A percentile compares a stretch with the other conserved stretches of the same genome.
Evolutionary conservation across 495 filamentous ascomycete genomes (phyloP).

Genomic region (Penicillium macrosclerotiorum): DNA sequence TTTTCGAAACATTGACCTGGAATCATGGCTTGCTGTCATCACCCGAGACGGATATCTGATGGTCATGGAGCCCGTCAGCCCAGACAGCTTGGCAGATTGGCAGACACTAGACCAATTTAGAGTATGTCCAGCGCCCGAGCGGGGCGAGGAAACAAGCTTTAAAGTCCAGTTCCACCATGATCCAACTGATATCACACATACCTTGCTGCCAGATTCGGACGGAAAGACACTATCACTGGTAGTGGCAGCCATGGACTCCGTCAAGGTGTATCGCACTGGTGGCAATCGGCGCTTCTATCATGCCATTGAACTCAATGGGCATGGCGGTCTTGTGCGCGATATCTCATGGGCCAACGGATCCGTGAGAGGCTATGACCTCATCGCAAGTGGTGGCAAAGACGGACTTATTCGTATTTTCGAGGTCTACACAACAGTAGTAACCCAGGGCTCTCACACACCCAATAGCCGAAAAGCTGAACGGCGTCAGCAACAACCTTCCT

Average conservation of each 20-base stretch:
- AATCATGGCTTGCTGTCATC: slow-evolving; percentile 80
- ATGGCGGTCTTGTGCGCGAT: slow-evolving; percentile 78
- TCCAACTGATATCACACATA: slow-evolving; percentile 71
- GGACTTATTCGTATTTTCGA: slow-evolving; percentile 83
- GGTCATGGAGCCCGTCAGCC: slow-evolving; percentile 81
- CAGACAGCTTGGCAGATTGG: slow-evolving; percentile 79
- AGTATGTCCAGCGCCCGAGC: slow-evolving; percentile 56
- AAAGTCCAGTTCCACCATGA: slow-evolving; percentile 83
- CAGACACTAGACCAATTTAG: slow-evolving; percentile 66
- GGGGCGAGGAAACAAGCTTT: slow-evolving; percentile 84
- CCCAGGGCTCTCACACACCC: slow-evolving; percentile 25
- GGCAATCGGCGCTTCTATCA: slow-evolving; percentile 68
- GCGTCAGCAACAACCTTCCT: slow-evolving; percentile 33
- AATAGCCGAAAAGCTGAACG: slow-evolving; percentile 31
- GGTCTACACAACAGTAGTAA: slow-evolving; percentile 54
- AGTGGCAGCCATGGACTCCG: slow-evolving; percentile 77
- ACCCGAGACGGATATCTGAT: slow-evolving; percentile 75
- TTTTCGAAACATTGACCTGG: slow-evolving; percentile 69
- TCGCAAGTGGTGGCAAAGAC: slow-evolving; percentile 91
- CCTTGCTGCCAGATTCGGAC: slow-evolving; percentile 71
- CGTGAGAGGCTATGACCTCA: slow-evolving; percentile 79
- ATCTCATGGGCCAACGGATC: slow-evolving; percentile 91
- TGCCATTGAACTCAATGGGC: slow-evolving; percentile 68
- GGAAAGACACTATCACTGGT: slow-evolving; percentile 71
- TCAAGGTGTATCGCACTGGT: slow-evolving; percentile 78